These are phyloP conservation scores for Amanita rubescens DNA, from an alignment of 768 basidiomycete genomes.

Conservation along the genomic window DNA sequence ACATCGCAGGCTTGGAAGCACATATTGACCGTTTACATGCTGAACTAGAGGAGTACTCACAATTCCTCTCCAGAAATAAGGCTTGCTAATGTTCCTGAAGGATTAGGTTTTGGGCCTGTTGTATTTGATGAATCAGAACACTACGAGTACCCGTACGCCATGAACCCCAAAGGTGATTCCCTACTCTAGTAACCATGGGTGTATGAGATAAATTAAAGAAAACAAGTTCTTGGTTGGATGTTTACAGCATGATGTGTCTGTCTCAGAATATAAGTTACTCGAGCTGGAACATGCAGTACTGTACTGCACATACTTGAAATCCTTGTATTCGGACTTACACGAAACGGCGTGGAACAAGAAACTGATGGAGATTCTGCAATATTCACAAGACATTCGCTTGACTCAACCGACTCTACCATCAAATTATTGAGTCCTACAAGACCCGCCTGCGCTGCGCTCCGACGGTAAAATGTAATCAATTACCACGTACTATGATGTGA, in stretches of 20 bases:
- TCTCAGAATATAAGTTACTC: slow-evolving; percentile 53
- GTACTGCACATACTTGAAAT: slow-evolving; percentile 25
- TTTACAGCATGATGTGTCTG: slow-evolving; percentile 56
- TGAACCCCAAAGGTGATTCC: slow-evolving; percentile 62
- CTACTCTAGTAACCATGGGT: not conserved
- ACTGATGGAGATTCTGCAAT: not conserved
- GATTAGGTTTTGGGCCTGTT: slow-evolving; percentile 49
- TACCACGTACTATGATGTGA: too few species aligned
- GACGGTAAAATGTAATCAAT: too few species aligned
- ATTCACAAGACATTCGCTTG: not conserved
- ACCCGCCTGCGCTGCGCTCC: too few species aligned
- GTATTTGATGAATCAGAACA: slow-evolving; percentile 47
- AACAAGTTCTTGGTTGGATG: slow-evolving; percentile 65
- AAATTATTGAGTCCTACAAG: too few species aligned
- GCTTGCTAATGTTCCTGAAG: slow-evolving; percentile 13
- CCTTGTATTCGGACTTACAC: not conserved
- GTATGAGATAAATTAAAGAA: not conserved
- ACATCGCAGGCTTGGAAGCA: slow-evolving; percentile 64
- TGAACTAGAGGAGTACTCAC: slow-evolving; percentile 37
- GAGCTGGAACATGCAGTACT: slow-evolving; percentile 72
- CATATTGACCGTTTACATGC: slow-evolving; percentile 64
- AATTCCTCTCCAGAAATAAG: not conserved
- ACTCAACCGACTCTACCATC: not conserved
- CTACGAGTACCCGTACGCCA: slow-evolving; percentile 66
- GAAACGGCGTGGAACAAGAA: not conserved